Conservation (phyloP, 495 filamentous ascomycete genomes). For the Aspergillus sclerotioniger region DNA sequence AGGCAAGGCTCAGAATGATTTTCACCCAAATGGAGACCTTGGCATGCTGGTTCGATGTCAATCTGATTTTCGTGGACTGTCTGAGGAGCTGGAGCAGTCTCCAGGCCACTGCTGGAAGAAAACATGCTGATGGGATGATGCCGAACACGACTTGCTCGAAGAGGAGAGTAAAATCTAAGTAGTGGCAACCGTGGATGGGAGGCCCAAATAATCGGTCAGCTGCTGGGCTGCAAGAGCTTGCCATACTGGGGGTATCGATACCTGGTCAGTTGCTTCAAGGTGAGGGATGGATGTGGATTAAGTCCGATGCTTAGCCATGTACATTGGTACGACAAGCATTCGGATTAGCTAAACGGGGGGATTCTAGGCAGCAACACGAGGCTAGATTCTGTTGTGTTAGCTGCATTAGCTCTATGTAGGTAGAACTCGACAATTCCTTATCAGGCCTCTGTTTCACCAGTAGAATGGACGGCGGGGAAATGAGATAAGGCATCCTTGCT, state of each 20-base stretch:
- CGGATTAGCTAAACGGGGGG: background rate
- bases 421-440: too few species aligned
- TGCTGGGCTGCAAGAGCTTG: background rate
- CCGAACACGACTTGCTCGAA: background rate
- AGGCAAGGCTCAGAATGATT: background rate
- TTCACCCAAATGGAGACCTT: background rate
- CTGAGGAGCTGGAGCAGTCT: background rate
- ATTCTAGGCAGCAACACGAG: background rate
- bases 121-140: background rate
- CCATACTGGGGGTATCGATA: background rate
- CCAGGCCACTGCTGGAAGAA: background rate
- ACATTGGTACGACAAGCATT: background rate
- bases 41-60: background rate
- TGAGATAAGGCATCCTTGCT: too few species aligned
- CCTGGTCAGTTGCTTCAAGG: too few species aligned
- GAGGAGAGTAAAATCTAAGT: background rate
- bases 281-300: background rate
- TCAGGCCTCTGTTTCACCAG: too few species aligned
- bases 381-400: background rate
- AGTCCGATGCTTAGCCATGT: background rate
- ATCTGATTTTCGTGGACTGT: background rate
- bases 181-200: background rate
- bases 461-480: too few species aligned
- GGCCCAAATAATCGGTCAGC: background rate
- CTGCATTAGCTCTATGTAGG: too few species aligned